Base-by-base conservation (phyloP, 2,329 filamentous ascomycete genomes). In the Beauveria sp. region DNA sequence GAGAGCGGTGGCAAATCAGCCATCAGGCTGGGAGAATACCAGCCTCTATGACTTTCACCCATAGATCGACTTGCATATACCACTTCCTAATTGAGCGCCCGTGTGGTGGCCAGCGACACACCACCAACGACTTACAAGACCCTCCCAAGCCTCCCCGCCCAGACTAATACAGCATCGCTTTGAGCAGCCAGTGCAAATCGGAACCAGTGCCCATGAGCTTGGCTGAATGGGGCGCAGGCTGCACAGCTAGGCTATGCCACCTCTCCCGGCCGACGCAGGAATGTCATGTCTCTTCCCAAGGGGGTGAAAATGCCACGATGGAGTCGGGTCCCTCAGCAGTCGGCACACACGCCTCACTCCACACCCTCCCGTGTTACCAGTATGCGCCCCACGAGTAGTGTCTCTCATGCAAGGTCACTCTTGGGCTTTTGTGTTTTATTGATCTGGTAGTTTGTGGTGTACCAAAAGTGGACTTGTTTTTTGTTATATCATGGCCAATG, bases 1-100 rank as follows among this genome's bases (percentile, higher is more conserved):
- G 8, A 16, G 5, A 30, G 42, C n/a, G 53, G 40, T 30, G 53
- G 53, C 40, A 30, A 30, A 55, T 45, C 46, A 46, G 53, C 56
- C 56, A 51, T 46, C 46, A 22, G 55, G 56, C 56, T 58, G 56
- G 34, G 56, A 50, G 56, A 58, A 58, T 58, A 42, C 56, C 56
- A 58, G 56, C 50, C 45, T 28, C 16, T 34, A 6, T 28, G 43
- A 30, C 42, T 28, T 9, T 34, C 1, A 22, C 26, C 16, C 24
- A 46, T 7, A 14, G 26, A 50, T 51, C 34, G 56, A 58, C n/a
- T 20, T 50, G 16, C 30, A 50, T 26, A 30, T 4, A 50, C 9
- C 14, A 51, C 20, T 42, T 12, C 56, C 34, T 49, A 40, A 26
- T 58, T 30, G 56, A 58, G 43, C 45, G 20, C 3, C 3, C 26